Base-by-base conservation (phyloP, 176 grass and related monocot genomes). In the Calamus simplicifolius region DNA sequence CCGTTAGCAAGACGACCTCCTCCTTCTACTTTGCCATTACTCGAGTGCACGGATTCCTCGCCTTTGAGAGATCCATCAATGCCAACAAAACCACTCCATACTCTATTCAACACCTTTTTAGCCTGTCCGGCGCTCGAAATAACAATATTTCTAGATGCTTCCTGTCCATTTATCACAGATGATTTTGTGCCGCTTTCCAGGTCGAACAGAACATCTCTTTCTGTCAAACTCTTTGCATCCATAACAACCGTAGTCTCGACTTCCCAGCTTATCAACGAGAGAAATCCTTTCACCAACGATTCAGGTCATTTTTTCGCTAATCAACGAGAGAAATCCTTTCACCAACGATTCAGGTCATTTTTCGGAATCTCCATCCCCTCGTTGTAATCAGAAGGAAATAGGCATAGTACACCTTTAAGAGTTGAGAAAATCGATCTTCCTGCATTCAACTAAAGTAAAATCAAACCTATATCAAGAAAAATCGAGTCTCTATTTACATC, bases 181-280 rank as follows among this genome's bases (percentile, higher is more conserved):
- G 59, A 16, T 13, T 27, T 54, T 51, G 62, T 76, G 49, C 88
- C 94, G 12, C 77, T 73, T 75, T 98, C 94, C 35, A 98, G 75
- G 64, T 98, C 94, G 5, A 98, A 52, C 48, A 79, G 21, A 62
- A 65, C 16, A 69, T 81, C 81, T 61, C 53, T 63, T 5, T 80
- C 73, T 17, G 3, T 63, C 31, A 56, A 38, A 43, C 58, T 63
- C 30, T 85, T 78, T 18, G 54, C 59, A 31, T 89, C 94, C 87
- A 92, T 92, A 23, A 18, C 64, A 70, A 73, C 52, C 19, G 50
- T 25, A 28, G 52, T 50, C 52, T 4, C 29, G 17, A 30, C 13
- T 1, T 50, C 64, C 75, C 7, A 13, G 8, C 12, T 82, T 73
- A 73, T 0, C 12, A 53, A 12, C 13, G 31, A 25, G 55, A 6